Evolutionary conservation across 441 rosid species (phyloP).

Genomic region (Euphorbia celastroides): DNA sequence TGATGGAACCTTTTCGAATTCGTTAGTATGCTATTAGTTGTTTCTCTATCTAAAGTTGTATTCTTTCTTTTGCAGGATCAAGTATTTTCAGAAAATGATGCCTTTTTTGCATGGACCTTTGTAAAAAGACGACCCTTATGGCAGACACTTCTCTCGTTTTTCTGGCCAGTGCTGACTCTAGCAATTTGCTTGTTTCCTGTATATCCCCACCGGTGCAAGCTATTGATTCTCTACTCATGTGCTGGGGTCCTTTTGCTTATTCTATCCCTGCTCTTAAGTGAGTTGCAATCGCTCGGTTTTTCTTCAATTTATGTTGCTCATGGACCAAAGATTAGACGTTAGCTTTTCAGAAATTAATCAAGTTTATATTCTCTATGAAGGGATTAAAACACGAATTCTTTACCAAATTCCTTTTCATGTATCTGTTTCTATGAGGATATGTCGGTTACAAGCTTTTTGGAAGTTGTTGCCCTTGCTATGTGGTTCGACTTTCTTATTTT

Average conservation of each 20-base stretch:
- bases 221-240: constrained; percentile 76
- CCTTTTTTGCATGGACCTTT: constrained; percentile 96
- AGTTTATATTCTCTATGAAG: background rate
- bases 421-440: no score
- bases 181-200: constrained; percentile 96
- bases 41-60: background rate
- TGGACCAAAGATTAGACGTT: background rate
- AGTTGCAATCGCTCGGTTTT: constrained; percentile 17
- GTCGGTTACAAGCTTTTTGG: no score
- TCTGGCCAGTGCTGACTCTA: constrained; percentile 95
- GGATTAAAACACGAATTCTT: no score
- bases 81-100: constrained; percentile 84
- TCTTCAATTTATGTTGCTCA: background rate
- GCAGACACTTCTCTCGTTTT: constrained; percentile 94
- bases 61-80: constrained; percentile 58
- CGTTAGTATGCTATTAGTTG: background rate
- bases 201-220: constrained; percentile 89
- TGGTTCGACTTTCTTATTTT: no score
- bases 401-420: no score
- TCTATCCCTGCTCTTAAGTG: constrained; percentile 66
- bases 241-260: constrained; percentile 81
- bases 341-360: background rate
- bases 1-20: background rate
- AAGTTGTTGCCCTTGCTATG: no score
- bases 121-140: constrained; percentile 83